A percentile compares a stretch with the other conserved stretches of the same genome.
Conservation (phyloP, 2,329 filamentous ascomycete species). For the Seiridium cupressi region DNA sequence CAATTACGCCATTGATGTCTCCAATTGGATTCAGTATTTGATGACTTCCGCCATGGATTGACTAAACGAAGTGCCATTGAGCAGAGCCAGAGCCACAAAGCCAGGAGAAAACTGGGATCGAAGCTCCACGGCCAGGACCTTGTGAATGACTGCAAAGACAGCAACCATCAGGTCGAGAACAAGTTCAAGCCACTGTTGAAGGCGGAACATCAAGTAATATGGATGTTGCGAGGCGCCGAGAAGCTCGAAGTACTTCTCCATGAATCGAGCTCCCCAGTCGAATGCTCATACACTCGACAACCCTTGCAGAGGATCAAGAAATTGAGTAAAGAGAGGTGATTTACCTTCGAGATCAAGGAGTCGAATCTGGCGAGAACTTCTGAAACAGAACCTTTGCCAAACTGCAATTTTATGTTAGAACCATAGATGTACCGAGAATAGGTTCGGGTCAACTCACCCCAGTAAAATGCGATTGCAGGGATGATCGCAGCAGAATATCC, state of each 20-base stretch:
- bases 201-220: constrained; percentile 4
- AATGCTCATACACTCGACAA: constrained; percentile 9
- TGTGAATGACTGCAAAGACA: constrained; percentile 3
- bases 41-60: constrained; percentile 21
- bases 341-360: constrained; percentile 3
- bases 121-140: constrained; percentile 12
- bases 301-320: constrained; percentile 4
- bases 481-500: constrained; percentile 17
- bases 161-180: constrained; percentile 11
- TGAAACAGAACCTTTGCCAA: background rate
- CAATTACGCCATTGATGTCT: constrained; percentile 9
- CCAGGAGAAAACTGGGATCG: constrained; percentile 12
- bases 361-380: background rate
- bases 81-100: constrained; percentile 16
- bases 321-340: background rate
- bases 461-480: constrained; percentile 19
- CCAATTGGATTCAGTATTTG: constrained; percentile 5
- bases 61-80: constrained; percentile 7
- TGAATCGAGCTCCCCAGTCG: constrained; percentile 2
- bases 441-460: constrained; percentile 5
- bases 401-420: background rate
- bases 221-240: constrained; percentile 7
- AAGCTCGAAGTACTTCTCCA: background rate
- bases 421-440: too few species aligned
- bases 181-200: constrained; percentile 7